phyloP scores from a whole-genome alignment of 192 early-diverging fungal species.

The Coemansia sp. region DNA sequence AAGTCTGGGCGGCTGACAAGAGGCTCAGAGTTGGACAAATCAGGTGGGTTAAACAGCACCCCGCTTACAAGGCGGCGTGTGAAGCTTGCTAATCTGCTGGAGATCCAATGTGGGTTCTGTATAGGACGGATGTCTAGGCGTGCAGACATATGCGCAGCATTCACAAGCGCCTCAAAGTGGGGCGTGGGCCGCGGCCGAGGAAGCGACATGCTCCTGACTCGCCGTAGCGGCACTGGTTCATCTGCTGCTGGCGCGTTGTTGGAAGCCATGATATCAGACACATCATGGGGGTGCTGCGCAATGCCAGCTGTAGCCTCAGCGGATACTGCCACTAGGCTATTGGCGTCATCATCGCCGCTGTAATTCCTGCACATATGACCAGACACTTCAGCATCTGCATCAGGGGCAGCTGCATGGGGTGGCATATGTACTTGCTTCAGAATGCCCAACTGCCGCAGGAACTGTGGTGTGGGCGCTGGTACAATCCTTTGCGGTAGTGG shows the following conservation, averaged over 20 bases:
- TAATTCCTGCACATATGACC: too few relatives aligned
- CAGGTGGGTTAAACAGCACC: constrained; percentile 6
- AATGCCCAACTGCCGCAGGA: constrained; percentile 19
- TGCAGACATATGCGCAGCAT: constrained; percentile 18
- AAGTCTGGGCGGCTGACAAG: not conserved
- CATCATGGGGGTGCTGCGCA: too few relatives aligned
- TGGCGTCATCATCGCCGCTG: not conserved
- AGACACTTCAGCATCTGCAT: constrained; percentile 3
- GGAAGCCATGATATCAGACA: too few relatives aligned
- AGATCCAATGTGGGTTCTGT: constrained; percentile 4
- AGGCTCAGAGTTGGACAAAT: not conserved
- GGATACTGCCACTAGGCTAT: not conserved
- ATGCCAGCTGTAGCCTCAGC: not conserved
- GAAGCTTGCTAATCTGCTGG: constrained; percentile 30
- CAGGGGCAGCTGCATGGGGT: not conserved
- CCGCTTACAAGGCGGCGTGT: constrained; percentile 27
- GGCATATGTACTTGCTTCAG: not conserved
- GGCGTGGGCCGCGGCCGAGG: not conserved
- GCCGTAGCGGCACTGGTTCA: not conserved
- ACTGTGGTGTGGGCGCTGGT: constrained; percentile 19
- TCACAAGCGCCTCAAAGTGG: constrained; percentile 18
- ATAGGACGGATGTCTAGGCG: not conserved
- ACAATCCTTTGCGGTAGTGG: not conserved
- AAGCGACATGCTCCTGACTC: not conserved
- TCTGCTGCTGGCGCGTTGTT: too few relatives aligned